phyloP scores from a whole-genome alignment of 345 rosid species.

The Xanthoceras sorbifolium region DNA sequence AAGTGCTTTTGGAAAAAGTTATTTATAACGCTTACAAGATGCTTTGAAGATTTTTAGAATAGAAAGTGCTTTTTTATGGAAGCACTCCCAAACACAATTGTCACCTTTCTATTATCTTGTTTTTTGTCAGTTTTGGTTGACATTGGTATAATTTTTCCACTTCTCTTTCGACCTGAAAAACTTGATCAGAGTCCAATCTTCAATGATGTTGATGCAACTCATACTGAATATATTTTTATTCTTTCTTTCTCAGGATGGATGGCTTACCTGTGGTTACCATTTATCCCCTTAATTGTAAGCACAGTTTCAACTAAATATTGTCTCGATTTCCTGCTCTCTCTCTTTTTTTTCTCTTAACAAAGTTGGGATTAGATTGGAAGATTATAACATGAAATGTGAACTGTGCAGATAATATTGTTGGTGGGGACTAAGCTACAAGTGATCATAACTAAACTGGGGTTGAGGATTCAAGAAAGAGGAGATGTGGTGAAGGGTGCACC shows the following conservation, averaged over 20 bases:
- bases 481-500: constrained; percentile 92
- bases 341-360: neutral
- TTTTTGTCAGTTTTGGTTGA: too few species aligned
- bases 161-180: too few species aligned
- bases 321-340: neutral
- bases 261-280: constrained; percentile 81
- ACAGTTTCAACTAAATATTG: neutral
- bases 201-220: neutral
- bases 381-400: neutral
- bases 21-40: too few species aligned
- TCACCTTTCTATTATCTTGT: too few species aligned
- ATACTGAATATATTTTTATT: neutral
- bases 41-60: too few species aligned
- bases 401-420: constrained; percentile 58
- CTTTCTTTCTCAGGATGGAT: constrained; percentile 52
- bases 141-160: too few species aligned
- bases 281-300: constrained; percentile 82
- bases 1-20: too few species aligned
- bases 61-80: too few species aligned
- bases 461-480: constrained; percentile 80
- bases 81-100: too few species aligned
- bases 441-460: constrained; percentile 80
- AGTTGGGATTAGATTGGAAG: neutral
- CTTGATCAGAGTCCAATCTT: neutral
- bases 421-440: constrained; percentile 85